Evolutionary conservation across 2,329 filamentous ascomycete genomes (phyloP), one percentile per base, ranked within the genome.

Genomic region (Neonectria sp.): DNA sequence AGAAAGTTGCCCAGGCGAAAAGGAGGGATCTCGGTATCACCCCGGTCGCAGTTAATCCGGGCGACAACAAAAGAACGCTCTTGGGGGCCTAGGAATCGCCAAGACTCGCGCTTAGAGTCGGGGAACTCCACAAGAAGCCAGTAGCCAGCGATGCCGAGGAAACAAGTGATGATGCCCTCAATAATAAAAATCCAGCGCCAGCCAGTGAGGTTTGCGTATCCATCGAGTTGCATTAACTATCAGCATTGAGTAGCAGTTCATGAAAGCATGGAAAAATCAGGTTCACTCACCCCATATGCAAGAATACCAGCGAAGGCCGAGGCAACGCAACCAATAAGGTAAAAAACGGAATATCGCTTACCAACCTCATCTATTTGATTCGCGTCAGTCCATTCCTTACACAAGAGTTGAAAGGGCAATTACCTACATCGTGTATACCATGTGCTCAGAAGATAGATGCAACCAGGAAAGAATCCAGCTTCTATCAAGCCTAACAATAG

Each of bases 171-270:
- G 45, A 83, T 68, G 45, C 88, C 88, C 76, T 85, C 81, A 48
- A 86, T 82, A 71, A 88, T 85, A 76, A 92, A 92, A 79, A 91
- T 92, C 90, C 90, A 92, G 45, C 89, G 83, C 90, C 91, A 92
- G 45, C 90, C 90, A 3, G 80, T 80, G n/a, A 91, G 79, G 6
- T 82, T 82, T 2, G 83, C 84, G 1, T 85, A 81, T 6, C 90
- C 90, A 12, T 85, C 78, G 80, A 92, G 85, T 75, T 15, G 13
- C 17, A 43, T 43, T 43, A 43, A 15, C 37, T 15, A 43, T 43
- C 37, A 15, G 37, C 13, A 43, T 15, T 92, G 90, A 86, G 21
- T 21, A 21, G 21, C 21, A 21, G 21, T 21, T 21, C 21, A 21
- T 21, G 21, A 21, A 21, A 21, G 21, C 21, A 21, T 65, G 13